Conservation (phyloP, 225 moss, liverwort and hornwort genomes). For the Physcomitrium patens region DNA sequence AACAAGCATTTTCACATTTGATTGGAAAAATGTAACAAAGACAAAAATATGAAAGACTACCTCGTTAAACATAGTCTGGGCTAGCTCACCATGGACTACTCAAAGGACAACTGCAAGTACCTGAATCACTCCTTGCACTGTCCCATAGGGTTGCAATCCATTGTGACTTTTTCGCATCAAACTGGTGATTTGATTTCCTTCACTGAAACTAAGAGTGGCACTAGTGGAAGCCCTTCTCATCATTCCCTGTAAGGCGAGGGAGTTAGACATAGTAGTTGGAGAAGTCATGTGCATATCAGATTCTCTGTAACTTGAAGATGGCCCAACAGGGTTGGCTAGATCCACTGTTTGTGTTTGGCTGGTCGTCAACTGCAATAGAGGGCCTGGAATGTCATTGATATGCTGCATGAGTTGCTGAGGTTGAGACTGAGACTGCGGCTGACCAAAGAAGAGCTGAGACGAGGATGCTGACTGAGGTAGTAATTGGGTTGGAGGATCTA, state of each 20-base stretch:
- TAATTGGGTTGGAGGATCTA: conserved; percentile 76
- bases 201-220: conserved; percentile 47
- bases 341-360: conserved; percentile 77
- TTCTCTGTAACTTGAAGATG: conserved; percentile 60
- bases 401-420: conserved; percentile 65
- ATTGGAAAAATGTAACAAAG: conserved; percentile 1
- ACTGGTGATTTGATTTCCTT: conserved; percentile 68
- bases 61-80: conserved; percentile 12
- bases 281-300: conserved; percentile 78
- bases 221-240: conserved; percentile 65
- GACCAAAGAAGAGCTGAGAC: conserved; percentile 63
- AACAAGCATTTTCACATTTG: background rate
- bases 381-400: conserved; percentile 73
- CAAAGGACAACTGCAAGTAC: conserved; percentile 29
- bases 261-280: conserved; percentile 61
- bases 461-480: conserved; percentile 63
- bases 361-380: conserved; percentile 78
- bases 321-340: conserved; percentile 52
- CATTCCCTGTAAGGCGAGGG: conserved; percentile 75
- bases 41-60: background rate
- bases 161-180: conserved; percentile 63
- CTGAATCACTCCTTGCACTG: conserved; percentile 55
- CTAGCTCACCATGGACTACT: conserved; percentile 14
- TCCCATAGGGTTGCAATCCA: conserved; percentile 58
- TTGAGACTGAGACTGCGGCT: conserved; percentile 57